Base-by-base conservation (phyloP, 768 basidiomycete species). In the Terana coerulea region DNA sequence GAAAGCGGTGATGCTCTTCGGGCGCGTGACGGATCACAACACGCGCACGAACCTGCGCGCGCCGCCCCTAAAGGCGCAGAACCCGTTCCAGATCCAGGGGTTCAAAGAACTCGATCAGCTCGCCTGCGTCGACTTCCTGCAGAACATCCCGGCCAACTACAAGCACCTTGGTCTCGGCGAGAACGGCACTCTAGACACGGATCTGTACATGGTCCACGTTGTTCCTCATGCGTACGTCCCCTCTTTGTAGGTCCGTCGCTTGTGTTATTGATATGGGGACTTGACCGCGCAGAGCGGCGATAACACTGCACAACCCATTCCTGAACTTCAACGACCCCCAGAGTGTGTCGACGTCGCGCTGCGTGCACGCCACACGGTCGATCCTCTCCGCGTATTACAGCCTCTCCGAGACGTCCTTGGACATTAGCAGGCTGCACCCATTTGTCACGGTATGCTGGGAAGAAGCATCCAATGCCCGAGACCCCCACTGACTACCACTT, bases 241-340 rank as follows among this genome's bases (percentile, higher is more conserved):
- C 49, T 54, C 52, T n/a, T n/a, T n/a, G n/a, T n/a, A n/a, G n/a
- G n/a, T n/a, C n/a, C n/a, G 31, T 48, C 40, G 54, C 12, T 31
- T 45, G 45, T 61, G 54, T 41, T 43, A 17, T 28, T 11, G 15
- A 15, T 49, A 35, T 26, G n/a, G 22, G 26, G 34, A 42, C 26
- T 43, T 33, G 41, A 12, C 15, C 17, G 51, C 44, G 17, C 62
- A 92, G 90, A n/a, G 91, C 91, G 10, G 81, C 84, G 9, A 93
- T 93, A 55, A 91, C 91, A 5, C 76, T 93, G 47, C 91, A 93
- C 62, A 91, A 91, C 62, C 80, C 86, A 8, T 91, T 88, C 66
- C 73, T 92, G 52, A 83, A 92, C 64, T 85, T 91, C 62, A 72
- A 76, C 15, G 81, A 90, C 57, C 75, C 80, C 6, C 70, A 76